A percentile compares a stretch with the other conserved stretches of the same genome.
Evolutionary conservation across 2,329 filamentous ascomycete species (phyloP).

Genomic region (Colletotrichum lupini): DNA sequence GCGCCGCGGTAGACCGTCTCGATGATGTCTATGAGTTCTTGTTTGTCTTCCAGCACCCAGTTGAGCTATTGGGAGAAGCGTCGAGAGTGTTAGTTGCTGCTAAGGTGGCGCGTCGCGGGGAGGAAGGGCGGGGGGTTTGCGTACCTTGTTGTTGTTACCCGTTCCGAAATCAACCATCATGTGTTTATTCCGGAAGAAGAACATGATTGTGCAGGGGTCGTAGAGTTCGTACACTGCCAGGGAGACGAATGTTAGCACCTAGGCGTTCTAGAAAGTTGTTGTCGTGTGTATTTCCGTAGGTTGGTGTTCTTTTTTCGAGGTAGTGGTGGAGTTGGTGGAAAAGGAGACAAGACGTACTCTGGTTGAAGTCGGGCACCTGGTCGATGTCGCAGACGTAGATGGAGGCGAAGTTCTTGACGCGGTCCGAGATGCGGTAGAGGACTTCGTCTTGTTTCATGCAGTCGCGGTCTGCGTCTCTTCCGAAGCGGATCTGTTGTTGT

Average conservation of each 20-base stretch:
- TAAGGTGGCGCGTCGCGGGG: conserved; percentile 38
- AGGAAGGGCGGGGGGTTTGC: conserved; percentile 75
- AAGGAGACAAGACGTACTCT: conserved; percentile 59
- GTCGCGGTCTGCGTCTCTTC: conserved; percentile 85
- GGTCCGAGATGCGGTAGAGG: conserved; percentile 91
- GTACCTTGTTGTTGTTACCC: conserved; percentile 96
- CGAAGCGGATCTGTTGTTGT: conserved; percentile 78
- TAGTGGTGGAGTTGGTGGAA: not conserved
- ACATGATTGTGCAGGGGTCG: conserved; percentile 95
- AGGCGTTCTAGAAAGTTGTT: too few species aligned
- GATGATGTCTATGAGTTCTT: conserved; percentile 97
- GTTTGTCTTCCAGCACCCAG: conserved; percentile 95
- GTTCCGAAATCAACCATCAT: conserved; percentile 99
- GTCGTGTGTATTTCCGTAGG: too few species aligned
- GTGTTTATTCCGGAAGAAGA: conserved; percentile 97
- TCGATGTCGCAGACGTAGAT: conserved; percentile 96
- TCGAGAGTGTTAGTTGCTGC: not conserved
- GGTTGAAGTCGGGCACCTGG: conserved; percentile 91
- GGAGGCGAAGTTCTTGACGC: conserved; percentile 91
- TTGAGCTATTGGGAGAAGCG: conserved; percentile 46
- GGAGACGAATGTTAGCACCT: conserved; percentile 1
- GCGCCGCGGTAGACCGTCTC: conserved; percentile 99
- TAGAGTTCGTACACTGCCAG: conserved; percentile 70
- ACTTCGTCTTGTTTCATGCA: conserved; percentile 86
- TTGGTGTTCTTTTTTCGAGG: too few species aligned